Conservation (phyloP, 2,329 filamentous ascomycete genomes). For the Uncinocarpus reesii region DNA sequence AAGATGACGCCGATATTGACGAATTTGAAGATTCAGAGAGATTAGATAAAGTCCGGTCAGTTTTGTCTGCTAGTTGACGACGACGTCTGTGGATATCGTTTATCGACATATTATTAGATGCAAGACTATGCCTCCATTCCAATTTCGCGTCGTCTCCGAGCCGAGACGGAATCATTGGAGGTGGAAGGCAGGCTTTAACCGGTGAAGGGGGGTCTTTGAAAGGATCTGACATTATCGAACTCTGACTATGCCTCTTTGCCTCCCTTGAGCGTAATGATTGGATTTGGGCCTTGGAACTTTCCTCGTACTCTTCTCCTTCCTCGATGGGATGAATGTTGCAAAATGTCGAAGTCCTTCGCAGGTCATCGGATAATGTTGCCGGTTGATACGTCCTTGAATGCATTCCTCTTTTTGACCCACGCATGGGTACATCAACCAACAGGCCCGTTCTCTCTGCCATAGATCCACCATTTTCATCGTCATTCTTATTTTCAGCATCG, state of each 20-base stretch:
- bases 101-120: not conserved
- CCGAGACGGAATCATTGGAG: constrained; percentile 5
- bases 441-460: constrained; percentile 36
- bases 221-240: constrained; percentile 13
- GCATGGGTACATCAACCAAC: constrained; percentile 33
- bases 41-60: constrained; percentile 47
- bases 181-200: constrained; percentile 12
- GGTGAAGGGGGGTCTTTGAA: constrained; percentile 16
- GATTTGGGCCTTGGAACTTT: constrained; percentile 16
- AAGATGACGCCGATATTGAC: constrained; percentile 12
- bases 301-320: constrained; percentile 51
- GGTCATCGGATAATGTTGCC: constrained; percentile 41
- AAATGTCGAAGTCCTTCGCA: constrained; percentile 40
- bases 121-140: constrained; percentile 1
- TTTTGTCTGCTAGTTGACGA: constrained; percentile 35
- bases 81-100: not conserved
- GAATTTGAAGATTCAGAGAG: constrained; percentile 43
- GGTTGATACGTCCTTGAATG: constrained; percentile 32
- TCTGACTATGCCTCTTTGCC: constrained; percentile 15
- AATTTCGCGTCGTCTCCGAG: not conserved
- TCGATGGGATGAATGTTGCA: constrained; percentile 54
- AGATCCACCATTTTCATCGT: constrained; percentile 23
- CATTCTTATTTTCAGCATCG: not conserved
- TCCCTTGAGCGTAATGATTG: constrained; percentile 15
- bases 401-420: constrained; percentile 31